These are phyloP conservation scores for Spirogloea muscicola DNA, from an alignment of 139 green algal genomes.

Conservation along the genomic window DNA sequence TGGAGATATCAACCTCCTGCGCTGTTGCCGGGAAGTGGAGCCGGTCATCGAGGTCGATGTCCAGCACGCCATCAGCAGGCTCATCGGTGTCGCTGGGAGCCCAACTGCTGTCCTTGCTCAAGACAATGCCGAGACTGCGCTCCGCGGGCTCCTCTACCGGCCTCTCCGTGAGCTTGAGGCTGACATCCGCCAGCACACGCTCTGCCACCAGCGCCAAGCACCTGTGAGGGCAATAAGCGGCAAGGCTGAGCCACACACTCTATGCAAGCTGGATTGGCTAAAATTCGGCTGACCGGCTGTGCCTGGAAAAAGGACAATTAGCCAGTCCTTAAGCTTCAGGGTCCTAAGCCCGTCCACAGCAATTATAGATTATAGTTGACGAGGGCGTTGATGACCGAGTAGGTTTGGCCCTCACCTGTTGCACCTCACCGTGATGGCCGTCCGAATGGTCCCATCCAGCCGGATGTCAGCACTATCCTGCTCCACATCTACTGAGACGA, in stretches of 20 bases:
- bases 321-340: no score
- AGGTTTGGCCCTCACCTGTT: slow-evolving; percentile 25
- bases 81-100: slow-evolving; percentile 22
- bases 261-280: neutral
- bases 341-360: no score
- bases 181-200: slow-evolving; percentile 26
- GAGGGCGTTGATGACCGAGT: neutral
- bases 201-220: slow-evolving; percentile 20
- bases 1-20: slow-evolving; percentile 26
- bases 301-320: neutral
- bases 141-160: slow-evolving; percentile 28
- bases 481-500: slow-evolving; percentile 4
- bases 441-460: slow-evolving; percentile 22
- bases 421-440: slow-evolving; percentile 19
- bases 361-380: neutral
- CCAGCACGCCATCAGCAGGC: slow-evolving; percentile 2
- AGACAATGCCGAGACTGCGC: slow-evolving; percentile 18
- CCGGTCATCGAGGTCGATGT: slow-evolving; percentile 43
- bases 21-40: slow-evolving; percentile 32
- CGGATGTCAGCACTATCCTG: neutral
- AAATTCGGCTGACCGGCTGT: neutral
- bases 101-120: no score
- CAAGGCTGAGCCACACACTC: neutral
- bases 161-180: slow-evolving; percentile 18
- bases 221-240: slow-evolving; percentile 1